phyloP scores from a whole-genome alignment of 2,329 filamentous ascomycete species.

The Ophiognomonia clavigignenti-juglandacearum region DNA sequence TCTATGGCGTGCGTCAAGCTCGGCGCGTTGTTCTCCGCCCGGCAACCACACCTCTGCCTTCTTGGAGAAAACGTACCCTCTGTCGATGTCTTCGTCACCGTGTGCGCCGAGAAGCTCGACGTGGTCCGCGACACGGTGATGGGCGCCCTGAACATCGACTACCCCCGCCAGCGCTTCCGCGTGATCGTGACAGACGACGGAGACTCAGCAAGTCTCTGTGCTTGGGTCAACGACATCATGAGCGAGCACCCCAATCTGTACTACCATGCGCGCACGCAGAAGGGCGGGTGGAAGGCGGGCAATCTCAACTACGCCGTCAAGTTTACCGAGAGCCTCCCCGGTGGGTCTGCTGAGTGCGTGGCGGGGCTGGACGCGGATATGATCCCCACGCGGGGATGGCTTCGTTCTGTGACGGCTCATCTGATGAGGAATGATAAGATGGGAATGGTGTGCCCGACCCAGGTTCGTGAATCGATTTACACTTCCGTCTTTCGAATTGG shows the following conservation, averaged over 20 bases:
- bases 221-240: neutral
- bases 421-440: slow-evolving; percentile 51
- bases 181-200: slow-evolving; percentile 54
- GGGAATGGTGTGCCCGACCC: slow-evolving; percentile 55
- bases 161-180: slow-evolving; percentile 46
- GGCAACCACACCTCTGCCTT: slow-evolving; percentile 44
- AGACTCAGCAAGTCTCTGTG: slow-evolving; percentile 16
- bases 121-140: slow-evolving; percentile 52
- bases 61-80: slow-evolving; percentile 43
- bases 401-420: slow-evolving; percentile 55
- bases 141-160: slow-evolving; percentile 51
- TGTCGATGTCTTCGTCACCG: slow-evolving; percentile 53
- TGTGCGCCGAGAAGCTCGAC: slow-evolving; percentile 52
- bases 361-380: slow-evolving; percentile 65
- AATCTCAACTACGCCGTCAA: slow-evolving; percentile 59
- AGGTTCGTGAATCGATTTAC: slow-evolving; percentile 25
- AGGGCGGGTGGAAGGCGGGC: slow-evolving; percentile 46
- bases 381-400: slow-evolving; percentile 59
- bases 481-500: too few relatives aligned
- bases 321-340: slow-evolving; percentile 43
- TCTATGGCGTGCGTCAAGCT: neutral
- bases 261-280: slow-evolving; percentile 42
- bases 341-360: slow-evolving; percentile 52
- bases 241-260: slow-evolving; percentile 36
- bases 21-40: neutral